Base-by-base conservation (phyloP, 2,329 filamentous ascomycete species). In the Fusarium secorum region DNA sequence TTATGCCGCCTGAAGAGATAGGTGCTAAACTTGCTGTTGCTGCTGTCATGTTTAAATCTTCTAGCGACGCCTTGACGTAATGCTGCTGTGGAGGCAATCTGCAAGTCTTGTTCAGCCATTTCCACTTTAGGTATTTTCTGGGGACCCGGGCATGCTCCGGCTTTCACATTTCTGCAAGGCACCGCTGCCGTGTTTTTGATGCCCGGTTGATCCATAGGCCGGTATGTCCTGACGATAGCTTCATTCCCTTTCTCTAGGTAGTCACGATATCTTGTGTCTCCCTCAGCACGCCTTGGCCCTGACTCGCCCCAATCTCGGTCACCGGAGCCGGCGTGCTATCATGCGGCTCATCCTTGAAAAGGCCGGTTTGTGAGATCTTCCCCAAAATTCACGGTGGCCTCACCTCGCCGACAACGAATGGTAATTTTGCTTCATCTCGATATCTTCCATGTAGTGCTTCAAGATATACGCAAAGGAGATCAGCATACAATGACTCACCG, bases 1-100 rank as follows among this genome's bases (percentile, higher is more conserved):
- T n/a, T n/a, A n/a, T n/a, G n/a, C n/a, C n/a, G n/a, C n/a, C n/a
- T n/a, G n/a, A n/a, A n/a, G n/a, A n/a, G n/a, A 44, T 20, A 44
- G n/a, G 41, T 44, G 44, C 17, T 39, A 32, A 7, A 49, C 18
- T 28, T 45, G 42, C 42, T 45, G 18, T 45, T 18, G 18, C 24
- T 28, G 36, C 32, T 42, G 36, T 24, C 45, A 45, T 63, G 24
- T 49, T 35, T 58, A 42, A 39, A 61, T 26, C 28, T 38, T 41
- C 28, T 32, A 51, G 38, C 26, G 35, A 24, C 46, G 55, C 39
- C 42, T 56, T 71, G 68, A 71, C 68, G 68, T 71, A 60, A 65
- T 69, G 24, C 11, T 26, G 32, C 42, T 26, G 24, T 45, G 42
- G 42, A 58, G 36, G 41, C 42, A 39, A 41, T 48, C 41, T 64